A percentile compares a stretch with the other conserved stretches of the same genome.
Conservation (phyloP, 768 basidiomycete genomes). For the Russula earlei region DNA sequence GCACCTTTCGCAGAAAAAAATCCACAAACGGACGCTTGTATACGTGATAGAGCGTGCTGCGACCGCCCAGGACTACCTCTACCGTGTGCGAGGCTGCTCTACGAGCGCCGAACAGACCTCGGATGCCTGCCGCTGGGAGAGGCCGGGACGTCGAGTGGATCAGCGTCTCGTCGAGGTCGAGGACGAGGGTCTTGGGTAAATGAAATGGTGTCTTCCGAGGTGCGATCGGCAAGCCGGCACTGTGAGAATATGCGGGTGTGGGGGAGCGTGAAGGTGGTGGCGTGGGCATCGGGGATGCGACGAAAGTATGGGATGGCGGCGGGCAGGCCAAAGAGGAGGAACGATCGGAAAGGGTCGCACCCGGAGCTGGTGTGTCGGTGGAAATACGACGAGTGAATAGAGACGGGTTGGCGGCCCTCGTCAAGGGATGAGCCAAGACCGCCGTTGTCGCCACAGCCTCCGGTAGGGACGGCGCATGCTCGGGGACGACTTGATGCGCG, state of each 20-base stretch:
- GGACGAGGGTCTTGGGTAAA: constrained; percentile 86
- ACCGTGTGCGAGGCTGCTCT: constrained; percentile 72
- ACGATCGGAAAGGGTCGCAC: neutral
- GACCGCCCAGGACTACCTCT: constrained; percentile 83
- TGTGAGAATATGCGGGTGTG: constrained; percentile 28
- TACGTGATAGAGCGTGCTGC: constrained; percentile 91
- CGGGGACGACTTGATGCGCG: neutral
- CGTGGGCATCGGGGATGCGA: constrained; percentile 9
- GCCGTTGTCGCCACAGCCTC: neutral
- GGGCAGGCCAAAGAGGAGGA: neutral
- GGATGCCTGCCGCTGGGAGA: constrained; percentile 39
- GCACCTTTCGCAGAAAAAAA: constrained; percentile 82
- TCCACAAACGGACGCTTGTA: constrained; percentile 98
- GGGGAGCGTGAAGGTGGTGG: constrained; percentile 21
- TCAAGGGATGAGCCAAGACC: neutral
- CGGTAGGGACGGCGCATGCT: neutral
- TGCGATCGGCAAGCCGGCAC: constrained; percentile 40
- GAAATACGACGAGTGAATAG: neutral
- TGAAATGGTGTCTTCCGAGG: constrained; percentile 64
- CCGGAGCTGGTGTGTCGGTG: neutral
- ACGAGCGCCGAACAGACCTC: constrained; percentile 43
- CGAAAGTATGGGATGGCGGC: neutral
- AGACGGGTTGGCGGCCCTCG: neutral
- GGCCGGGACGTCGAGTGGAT: constrained; percentile 94
- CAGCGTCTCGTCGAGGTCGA: constrained; percentile 96